Conservation (phyloP, 345 rosid genomes). For the Camelina neglecta region DNA sequence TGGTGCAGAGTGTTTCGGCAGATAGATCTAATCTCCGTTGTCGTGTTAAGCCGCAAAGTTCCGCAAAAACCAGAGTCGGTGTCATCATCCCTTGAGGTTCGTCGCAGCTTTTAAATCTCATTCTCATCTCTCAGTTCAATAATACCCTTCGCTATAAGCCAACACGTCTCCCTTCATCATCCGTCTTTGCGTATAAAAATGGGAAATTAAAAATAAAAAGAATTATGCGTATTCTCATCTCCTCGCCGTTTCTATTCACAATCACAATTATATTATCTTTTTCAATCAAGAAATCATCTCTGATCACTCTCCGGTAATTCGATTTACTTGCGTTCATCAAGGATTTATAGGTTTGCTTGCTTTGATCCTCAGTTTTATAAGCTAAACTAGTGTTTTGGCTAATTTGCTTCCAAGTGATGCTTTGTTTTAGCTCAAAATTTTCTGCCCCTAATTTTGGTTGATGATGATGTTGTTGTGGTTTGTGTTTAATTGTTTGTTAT, state of each 20-base stretch:
- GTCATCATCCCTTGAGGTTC: neutral
- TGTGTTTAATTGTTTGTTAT: neutral
- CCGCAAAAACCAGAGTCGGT: neutral
- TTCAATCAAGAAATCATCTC: neutral
- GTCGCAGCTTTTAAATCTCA: neutral
- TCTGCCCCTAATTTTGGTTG: neutral
- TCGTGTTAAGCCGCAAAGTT: neutral
- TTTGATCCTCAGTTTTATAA: constrained; percentile 7
- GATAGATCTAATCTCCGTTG: neutral
- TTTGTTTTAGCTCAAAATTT: constrained; percentile 2
- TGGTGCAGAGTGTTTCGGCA: neutral
- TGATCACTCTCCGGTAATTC: neutral
- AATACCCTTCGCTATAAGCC: constrained; percentile 18
- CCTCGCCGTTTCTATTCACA: constrained; percentile 22
- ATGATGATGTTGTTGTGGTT: neutral
- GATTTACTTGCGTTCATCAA: neutral
- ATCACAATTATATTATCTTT: neutral
- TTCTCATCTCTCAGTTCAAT: constrained; percentile 7
- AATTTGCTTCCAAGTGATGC: neutral
- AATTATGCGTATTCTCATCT: constrained; percentile 3
- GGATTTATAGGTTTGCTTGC: constrained; percentile 2
- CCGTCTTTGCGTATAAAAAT: constrained; percentile 7
- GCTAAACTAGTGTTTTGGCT: neutral
- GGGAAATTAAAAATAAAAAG: neutral
- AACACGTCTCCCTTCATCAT: constrained; percentile 20